Evolutionary conservation across 1,139 yeast genomes (phyloP), one percentile per base, ranked within the genome.

Genomic region (Nadsonia starkeyi-henricii): DNA sequence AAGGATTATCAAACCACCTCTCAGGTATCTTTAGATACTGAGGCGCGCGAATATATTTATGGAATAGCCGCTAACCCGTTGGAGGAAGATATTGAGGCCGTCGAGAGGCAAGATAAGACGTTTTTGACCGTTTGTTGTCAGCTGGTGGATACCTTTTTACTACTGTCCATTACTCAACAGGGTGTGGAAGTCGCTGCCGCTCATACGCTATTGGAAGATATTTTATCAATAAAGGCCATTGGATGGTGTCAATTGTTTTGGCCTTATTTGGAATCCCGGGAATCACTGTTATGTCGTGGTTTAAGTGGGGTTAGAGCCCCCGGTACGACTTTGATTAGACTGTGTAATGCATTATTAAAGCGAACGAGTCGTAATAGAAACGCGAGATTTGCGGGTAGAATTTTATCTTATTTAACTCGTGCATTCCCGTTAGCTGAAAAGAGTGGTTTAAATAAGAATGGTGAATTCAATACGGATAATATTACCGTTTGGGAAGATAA

Each of bases 361-460:
- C 55, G 73, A 23, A 53, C 66, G 30, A 64, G 69, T 4, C 63
- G 64, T 48, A 61, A 59, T 42, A 65, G 60, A 36, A 63, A 67
- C 52, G 61, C 69, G 1, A 59, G 54, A 37, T 67, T 67, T 51
- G 61, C 69, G 2, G 71, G 71, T 12, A 57, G 62, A 47, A 62
- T 67, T 43, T 62, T 65, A 41, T 62, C 64, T 51, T 67, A 62
- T 46, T 56, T 67, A 30, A 64, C 70, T 2, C 51, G 62, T 15
- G 69, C 69, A 3, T 67, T 67, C 49, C 69, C 70, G 1, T 51
- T 66, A 20, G 57, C 60, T 41, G 71, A 67, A 48, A 62, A 65
- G 43, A 63, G 68, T 4, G 71, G 70, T 3, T 55, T 66, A 20
- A 67, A 67, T 47, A 59, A 63, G 19, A 59, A 67, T 13, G 71